phyloP scores from a whole-genome alignment of 202 grass and related monocot genomes.

The Carex sylvatica region DNA sequence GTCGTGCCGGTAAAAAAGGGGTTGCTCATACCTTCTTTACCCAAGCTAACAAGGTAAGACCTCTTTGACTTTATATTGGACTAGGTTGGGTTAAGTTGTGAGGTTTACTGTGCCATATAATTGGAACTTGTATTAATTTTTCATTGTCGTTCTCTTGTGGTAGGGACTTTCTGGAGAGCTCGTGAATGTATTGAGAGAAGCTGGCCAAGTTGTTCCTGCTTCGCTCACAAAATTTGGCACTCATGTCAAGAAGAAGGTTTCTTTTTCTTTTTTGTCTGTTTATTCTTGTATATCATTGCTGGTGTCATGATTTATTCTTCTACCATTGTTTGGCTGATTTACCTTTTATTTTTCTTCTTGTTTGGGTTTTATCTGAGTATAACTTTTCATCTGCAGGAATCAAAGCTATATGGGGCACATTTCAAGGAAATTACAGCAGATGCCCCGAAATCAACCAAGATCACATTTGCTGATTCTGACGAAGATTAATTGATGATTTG shows the following conservation, averaged over 20 bases:
- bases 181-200: constrained; percentile 93
- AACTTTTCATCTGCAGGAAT: constrained; percentile 48
- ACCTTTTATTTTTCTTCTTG: neutral
- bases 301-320: neutral
- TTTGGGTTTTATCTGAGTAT: neutral
- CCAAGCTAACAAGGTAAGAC: constrained; percentile 70
- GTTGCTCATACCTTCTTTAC: constrained; percentile 98
- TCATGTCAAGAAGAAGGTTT: constrained; percentile 99
- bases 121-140: constrained; percentile 18
- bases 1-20: constrained; percentile 94
- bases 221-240: constrained; percentile 89
- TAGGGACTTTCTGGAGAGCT: constrained; percentile 92
- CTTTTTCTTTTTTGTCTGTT: constrained; percentile 8
- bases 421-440: constrained; percentile 84
- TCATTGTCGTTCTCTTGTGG: neutral
- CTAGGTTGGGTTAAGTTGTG: neutral
- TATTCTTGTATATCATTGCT: neutral
- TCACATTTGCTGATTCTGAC: constrained; percentile 73
- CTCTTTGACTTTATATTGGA: neutral
- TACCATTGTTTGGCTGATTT: constrained; percentile 1
- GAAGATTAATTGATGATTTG: constrained; percentile 48
- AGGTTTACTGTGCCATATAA: neutral
- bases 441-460: constrained; percentile 87
- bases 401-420: constrained; percentile 85
- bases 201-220: constrained; percentile 75